Percentiles rank a stretch among this genome's conserved stretches.
Evolutionary conservation across 179 eudicot species (phyloP).

Genomic region (Patellifolia procumbens): DNA sequence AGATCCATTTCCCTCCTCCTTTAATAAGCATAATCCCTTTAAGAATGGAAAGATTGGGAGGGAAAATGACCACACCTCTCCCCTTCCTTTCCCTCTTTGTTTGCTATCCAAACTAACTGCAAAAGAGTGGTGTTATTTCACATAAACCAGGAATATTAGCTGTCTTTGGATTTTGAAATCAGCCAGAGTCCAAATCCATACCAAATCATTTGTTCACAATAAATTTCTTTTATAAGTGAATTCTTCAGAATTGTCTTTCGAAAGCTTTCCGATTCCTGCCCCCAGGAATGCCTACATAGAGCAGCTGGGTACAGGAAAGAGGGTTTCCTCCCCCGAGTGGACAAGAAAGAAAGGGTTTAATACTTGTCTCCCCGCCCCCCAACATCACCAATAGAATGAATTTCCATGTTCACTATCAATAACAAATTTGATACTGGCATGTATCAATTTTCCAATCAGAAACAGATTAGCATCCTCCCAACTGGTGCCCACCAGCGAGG

Average conservation of each 20-base stretch:
- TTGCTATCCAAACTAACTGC: too few species aligned
- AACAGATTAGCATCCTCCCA: neutral
- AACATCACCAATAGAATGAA: neutral
- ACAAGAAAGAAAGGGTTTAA: too few species aligned
- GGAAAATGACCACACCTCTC: too few species aligned
- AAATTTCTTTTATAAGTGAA: neutral
- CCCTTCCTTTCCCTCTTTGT: too few species aligned
- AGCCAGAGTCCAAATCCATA: neutral
- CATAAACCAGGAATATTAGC: neutral
- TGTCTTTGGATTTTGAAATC: neutral
- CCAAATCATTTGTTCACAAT: neutral
- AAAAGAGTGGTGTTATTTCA: neutral
- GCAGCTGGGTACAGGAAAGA: too few species aligned
- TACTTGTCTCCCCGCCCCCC: too few species aligned
- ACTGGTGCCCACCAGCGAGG: neutral
- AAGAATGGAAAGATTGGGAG: too few species aligned
- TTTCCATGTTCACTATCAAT: neutral
- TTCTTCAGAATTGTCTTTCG: neutral
- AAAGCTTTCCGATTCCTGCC: too few species aligned
- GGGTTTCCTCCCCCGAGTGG: too few species aligned
- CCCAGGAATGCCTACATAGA: too few species aligned
- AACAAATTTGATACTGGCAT: neutral
- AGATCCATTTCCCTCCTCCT: too few species aligned
- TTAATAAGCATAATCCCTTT: too few species aligned
- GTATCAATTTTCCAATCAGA: neutral